Evolutionary conservation across 257 asterid genomes (phyloP).

Genomic region (Lantana camara): DNA sequence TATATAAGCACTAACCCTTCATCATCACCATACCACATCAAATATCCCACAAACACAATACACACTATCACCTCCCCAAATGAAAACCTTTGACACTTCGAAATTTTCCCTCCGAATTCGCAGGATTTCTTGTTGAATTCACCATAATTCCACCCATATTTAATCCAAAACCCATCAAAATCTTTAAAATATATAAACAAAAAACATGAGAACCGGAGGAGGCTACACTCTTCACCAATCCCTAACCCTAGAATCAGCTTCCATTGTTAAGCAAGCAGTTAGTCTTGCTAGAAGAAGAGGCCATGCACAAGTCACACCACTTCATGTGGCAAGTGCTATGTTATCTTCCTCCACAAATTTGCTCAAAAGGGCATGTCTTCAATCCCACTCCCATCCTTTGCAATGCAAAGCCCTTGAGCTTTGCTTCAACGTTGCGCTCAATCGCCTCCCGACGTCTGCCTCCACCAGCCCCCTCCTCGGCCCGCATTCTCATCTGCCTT

Average conservation of each 20-base stretch:
- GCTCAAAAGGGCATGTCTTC: conserved; percentile 76
- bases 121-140: too few relatives aligned
- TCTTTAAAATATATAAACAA: not conserved
- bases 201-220: conserved; percentile 76
- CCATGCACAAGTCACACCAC: conserved; percentile 94
- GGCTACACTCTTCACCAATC: conserved; percentile 92
- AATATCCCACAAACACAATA: conserved; percentile 2
- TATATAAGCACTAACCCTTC: conserved; percentile 45
- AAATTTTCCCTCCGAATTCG: too few relatives aligned
- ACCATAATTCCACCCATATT: not conserved
- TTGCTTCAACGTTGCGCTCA: conserved; percentile 92
- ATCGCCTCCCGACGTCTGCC: conserved; percentile 86
- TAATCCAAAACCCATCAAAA: not conserved
- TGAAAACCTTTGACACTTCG: conserved; percentile 24
- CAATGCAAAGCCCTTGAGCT: conserved; percentile 96
- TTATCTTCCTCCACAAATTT: conserved; percentile 61
- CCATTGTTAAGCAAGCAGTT: conserved; percentile 73
- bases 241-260: conserved; percentile 73
- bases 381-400: conserved; percentile 90
- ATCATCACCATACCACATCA: conserved; percentile 4
- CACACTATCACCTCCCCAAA: conserved; percentile 4
- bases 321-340: conserved; percentile 90
- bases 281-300: conserved; percentile 82
- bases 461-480: conserved; percentile 58
- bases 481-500: conserved; percentile 68